These are phyloP conservation scores for Megacollybia marginata DNA, from an alignment of 768 basidiomycete genomes.

Conservation along the genomic window DNA sequence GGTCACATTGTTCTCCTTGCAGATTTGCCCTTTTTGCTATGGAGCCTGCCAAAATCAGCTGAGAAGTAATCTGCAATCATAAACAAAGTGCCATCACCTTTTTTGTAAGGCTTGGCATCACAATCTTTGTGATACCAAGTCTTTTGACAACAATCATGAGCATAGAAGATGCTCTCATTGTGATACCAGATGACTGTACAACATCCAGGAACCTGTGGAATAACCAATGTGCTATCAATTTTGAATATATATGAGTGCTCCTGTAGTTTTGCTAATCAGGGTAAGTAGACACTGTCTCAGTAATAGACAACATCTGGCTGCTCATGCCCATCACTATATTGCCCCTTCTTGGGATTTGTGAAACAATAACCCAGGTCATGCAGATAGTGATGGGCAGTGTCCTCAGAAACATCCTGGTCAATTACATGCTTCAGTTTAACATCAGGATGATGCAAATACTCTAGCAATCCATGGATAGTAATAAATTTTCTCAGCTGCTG, in stretches of 20 bases:
- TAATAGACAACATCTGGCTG: no score
- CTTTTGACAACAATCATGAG: no score
- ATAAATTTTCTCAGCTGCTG: slow-evolving; percentile 15
- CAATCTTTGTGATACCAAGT: no score
- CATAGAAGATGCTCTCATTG: no score
- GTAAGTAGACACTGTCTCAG: slow-evolving; percentile 17
- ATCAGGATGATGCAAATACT: no score
- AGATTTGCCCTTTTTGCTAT: slow-evolving; percentile 2
- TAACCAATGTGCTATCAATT: slow-evolving; percentile 2
- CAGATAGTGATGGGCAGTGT: slow-evolving; percentile 4
- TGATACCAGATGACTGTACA: slow-evolving; percentile 13
- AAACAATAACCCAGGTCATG: slow-evolving; percentile 6
- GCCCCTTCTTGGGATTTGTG: slow-evolving; percentile 9
- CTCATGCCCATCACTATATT: no score
- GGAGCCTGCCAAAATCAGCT: slow-evolving; percentile 14
- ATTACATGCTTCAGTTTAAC: slow-evolving; percentile 3
- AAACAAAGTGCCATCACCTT: slow-evolving; percentile 20
- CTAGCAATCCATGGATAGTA: slow-evolving; percentile 1
- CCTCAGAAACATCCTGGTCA: slow-evolving; percentile 2
- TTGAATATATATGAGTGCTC: background rate
- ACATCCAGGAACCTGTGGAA: background rate
- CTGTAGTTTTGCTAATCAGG: slow-evolving; percentile 1
- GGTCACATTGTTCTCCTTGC: slow-evolving; percentile 4
- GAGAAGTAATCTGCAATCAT: no score
- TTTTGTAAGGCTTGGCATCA: slow-evolving; percentile 3